Percentiles rank a stretch among this genome's conserved stretches.
These are phyloP conservation scores for Myxozyma kluyveri DNA, from an alignment of 805 yeast genomes.

Conservation along the genomic window DNA sequence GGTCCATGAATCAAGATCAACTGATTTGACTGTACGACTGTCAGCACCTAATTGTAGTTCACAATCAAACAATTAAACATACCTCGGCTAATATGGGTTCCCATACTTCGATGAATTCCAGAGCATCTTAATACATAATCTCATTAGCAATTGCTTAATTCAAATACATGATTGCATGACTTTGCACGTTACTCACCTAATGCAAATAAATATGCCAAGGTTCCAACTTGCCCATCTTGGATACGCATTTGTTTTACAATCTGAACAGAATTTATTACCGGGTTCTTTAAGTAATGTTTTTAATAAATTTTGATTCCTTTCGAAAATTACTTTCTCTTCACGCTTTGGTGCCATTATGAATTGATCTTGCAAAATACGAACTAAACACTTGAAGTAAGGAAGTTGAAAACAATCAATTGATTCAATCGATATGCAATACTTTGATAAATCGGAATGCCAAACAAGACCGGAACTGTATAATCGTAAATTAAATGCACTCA, in stretches of 20 bases:
- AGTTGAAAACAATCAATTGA: too few relatives aligned
- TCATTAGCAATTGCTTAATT: too few relatives aligned
- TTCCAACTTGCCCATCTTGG: constrained; percentile 99
- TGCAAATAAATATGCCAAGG: constrained; percentile 87
- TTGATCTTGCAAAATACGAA: too few relatives aligned
- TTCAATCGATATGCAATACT: too few relatives aligned
- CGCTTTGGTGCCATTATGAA: constrained; percentile 25
- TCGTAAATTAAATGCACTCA: too few relatives aligned
- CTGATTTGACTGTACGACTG: constrained; percentile 63
- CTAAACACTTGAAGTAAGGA: too few relatives aligned
- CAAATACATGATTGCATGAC: too few relatives aligned
- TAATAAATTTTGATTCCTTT: constrained; percentile 66
- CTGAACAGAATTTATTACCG: constrained; percentile 79
- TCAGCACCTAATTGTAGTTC: background rate
- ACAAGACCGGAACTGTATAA: too few relatives aligned
- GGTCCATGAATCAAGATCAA: constrained; percentile 94
- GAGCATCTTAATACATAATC: constrained; percentile 58
- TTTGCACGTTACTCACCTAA: constrained; percentile 45
- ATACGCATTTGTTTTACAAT: constrained; percentile 82
- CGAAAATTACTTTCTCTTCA: constrained; percentile 38
- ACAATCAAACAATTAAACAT: background rate
- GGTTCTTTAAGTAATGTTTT: constrained; percentile 73
- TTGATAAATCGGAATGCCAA: too few relatives aligned
- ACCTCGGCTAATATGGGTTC: constrained; percentile 82
- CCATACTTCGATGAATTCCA: constrained; percentile 92